phyloP scores from a whole-genome alignment of 352 stramenopile species.

The Blastocystis sp. region DNA sequence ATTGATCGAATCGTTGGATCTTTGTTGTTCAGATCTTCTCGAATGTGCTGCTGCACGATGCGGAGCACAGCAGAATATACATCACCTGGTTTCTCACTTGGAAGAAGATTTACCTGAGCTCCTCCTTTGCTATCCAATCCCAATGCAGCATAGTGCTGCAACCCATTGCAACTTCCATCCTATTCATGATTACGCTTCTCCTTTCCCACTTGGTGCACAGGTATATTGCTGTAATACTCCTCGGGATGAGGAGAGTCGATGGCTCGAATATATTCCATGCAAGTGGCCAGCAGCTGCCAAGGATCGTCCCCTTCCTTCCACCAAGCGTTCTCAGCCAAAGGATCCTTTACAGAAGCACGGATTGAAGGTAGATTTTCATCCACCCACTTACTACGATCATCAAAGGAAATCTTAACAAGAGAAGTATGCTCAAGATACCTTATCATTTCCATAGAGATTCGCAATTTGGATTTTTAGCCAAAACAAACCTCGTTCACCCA shows the following conservation, averaged over 20 bases:
- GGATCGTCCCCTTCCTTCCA: constrained; percentile 93
- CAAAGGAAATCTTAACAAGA: constrained; percentile 81
- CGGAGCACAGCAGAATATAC: constrained; percentile 89
- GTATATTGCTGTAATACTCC: constrained; percentile 86
- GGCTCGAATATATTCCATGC: constrained; percentile 83
- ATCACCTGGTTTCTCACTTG: constrained; percentile 84
- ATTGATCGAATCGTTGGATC: constrained; percentile 39
- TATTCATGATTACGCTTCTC: neutral
- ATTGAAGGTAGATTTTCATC: constrained; percentile 87
- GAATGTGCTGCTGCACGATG: constrained; percentile 74
- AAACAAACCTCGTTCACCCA: constrained; percentile 85
- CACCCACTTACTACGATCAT: constrained; percentile 86
- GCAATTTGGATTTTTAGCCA: constrained; percentile 97
- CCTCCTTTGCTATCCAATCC: constrained; percentile 86
- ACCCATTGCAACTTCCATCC: constrained; percentile 95
- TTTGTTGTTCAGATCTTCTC: constrained; percentile 66
- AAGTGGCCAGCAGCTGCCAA: constrained; percentile 92
- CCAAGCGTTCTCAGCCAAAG: constrained; percentile 79
- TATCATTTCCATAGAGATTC: constrained; percentile 68
- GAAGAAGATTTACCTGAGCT: constrained; percentile 90
- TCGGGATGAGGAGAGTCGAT: constrained; percentile 84
- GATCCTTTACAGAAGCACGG: constrained; percentile 77
- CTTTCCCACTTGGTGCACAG: constrained; percentile 79
- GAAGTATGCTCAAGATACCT: constrained; percentile 56
- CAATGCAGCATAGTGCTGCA: constrained; percentile 98